Percentiles rank a stretch among this genome's conserved stretches.
Evolutionary conservation across 257 asterid genomes (phyloP).

Genomic region (Nicotiana obtusifolia): DNA sequence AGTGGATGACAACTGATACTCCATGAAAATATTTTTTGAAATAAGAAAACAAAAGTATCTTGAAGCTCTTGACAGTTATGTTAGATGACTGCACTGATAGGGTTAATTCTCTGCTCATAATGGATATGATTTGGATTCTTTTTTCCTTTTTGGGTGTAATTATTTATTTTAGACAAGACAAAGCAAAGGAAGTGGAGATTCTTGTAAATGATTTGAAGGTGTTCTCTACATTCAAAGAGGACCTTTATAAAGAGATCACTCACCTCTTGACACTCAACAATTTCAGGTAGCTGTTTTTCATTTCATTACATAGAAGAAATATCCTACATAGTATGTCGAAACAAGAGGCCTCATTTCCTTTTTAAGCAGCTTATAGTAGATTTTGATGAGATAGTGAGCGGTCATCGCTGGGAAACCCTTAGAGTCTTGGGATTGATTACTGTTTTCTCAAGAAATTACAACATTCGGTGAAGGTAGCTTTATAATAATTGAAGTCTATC

Average conservation of each 20-base stretch:
- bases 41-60: slow-evolving; percentile 96
- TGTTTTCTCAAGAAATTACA: no score
- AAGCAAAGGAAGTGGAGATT: slow-evolving; percentile 85
- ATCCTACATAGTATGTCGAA: background rate
- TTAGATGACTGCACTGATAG: no score
- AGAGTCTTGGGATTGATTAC: no score
- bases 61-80: slow-evolving; percentile 91
- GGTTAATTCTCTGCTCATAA: background rate
- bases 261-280: slow-evolving; percentile 77
- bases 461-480: no score
- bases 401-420: no score
- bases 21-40: slow-evolving; percentile 96
- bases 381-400: no score
- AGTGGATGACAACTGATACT: slow-evolving; percentile 92
- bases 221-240: slow-evolving; percentile 85
- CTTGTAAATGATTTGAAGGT: slow-evolving; percentile 84
- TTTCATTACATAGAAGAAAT: background rate
- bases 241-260: slow-evolving; percentile 84
- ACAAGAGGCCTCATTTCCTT: background rate
- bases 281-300: slow-evolving; percentile 57
- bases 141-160: background rate
- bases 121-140: background rate
- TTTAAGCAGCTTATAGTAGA: no score
- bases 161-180: slow-evolving; percentile 60
- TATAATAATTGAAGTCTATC: no score